Percentiles rank a stretch among this genome's conserved stretches.
These are phyloP conservation scores for Tetrahymena thermophila DNA, from an alignment of 73 alveolate genomes.

Conservation along the genomic window DNA sequence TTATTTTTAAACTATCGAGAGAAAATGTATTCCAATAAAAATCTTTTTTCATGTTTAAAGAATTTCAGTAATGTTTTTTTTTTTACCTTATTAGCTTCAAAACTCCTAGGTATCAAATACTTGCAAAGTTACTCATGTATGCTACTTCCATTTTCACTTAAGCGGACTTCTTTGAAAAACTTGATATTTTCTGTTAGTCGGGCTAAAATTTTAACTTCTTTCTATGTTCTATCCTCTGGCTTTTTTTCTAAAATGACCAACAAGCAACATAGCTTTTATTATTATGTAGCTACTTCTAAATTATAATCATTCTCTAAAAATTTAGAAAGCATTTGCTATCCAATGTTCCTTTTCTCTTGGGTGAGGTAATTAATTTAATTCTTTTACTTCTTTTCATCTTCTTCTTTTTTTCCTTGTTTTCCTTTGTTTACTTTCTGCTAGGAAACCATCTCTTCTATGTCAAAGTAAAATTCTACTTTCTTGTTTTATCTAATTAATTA, in stretches of 20 bases:
- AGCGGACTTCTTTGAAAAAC: background rate
- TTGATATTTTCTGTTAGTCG: background rate
- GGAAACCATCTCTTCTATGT: background rate
- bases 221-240: background rate
- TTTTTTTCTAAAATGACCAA: background rate
- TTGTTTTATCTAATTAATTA: background rate
- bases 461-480: background rate
- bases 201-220: background rate
- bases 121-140: background rate
- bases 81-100: background rate
- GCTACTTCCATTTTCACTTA: background rate
- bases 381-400: background rate
- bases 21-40: background rate
- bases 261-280: background rate
- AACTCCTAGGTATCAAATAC: background rate
- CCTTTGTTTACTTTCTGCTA: background rate
- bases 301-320: background rate
- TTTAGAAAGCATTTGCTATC: background rate
- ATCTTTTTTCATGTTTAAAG: background rate
- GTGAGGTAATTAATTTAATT: background rate
- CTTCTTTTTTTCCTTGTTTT: background rate
- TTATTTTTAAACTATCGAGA: background rate
- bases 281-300: background rate
- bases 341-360: background rate
- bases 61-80: background rate